Percentiles rank a stretch among this genome's conserved stretches.
Evolutionary conservation across 1,139 yeast species (phyloP).

Genomic region (Diutina sp.): DNA sequence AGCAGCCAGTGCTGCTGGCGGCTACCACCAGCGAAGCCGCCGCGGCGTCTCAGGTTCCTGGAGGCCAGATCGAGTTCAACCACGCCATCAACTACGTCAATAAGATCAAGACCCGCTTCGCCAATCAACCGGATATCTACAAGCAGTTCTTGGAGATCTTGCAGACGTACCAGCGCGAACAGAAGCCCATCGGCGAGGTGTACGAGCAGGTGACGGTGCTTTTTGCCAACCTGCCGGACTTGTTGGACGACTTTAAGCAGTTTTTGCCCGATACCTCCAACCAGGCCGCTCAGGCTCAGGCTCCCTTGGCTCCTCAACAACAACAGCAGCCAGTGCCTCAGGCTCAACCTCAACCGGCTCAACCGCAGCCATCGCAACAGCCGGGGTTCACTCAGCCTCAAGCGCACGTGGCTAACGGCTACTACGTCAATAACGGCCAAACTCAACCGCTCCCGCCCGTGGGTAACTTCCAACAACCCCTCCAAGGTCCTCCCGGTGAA

Average conservation of each 20-base stretch:
- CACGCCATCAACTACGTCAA: constrained; percentile 95
- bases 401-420: constrained; percentile 4
- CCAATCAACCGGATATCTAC: constrained; percentile 90
- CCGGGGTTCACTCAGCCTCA: constrained; percentile 2
- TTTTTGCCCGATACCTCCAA: constrained; percentile 83
- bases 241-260: constrained; percentile 87
- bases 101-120: constrained; percentile 87
- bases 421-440: constrained; percentile 14
- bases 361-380: constrained; percentile 5
- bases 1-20: constrained; percentile 3
- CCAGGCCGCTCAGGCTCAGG: not conserved
- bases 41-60: constrained; percentile 12
- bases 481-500: constrained; percentile 15
- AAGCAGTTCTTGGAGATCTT: constrained; percentile 88
- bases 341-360: not conserved
- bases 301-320: constrained; percentile 2
- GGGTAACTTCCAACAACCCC: constrained; percentile 86
- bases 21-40: constrained; percentile 4
- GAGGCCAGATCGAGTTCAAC: constrained; percentile 90
- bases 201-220: constrained; percentile 84
- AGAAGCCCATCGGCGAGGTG: constrained; percentile 88
- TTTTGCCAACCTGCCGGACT: constrained; percentile 88
- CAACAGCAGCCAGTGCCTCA: not conserved
- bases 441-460: constrained; percentile 75
- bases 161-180: constrained; percentile 94